Base-by-base conservation (phyloP, 2,329 filamentous ascomycete species). In the Colletotrichum tamarilloi region DNA sequence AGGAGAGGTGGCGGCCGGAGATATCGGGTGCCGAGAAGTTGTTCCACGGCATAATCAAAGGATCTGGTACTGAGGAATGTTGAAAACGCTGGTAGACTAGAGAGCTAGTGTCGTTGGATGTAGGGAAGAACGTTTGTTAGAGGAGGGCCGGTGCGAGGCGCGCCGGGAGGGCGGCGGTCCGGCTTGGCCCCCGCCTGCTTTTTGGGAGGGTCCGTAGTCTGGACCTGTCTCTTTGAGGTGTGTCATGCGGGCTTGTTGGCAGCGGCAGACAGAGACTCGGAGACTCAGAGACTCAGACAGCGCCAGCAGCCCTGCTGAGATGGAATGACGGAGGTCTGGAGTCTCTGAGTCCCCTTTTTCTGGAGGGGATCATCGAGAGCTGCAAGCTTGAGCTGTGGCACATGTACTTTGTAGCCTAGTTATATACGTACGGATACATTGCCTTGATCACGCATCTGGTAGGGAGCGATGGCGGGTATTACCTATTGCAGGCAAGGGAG, bases 111-210 rank as follows among this genome's bases (percentile, higher is more conserved):
- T 32, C 22, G 19, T 59, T 14, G 32, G n/a, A 30, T 38, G 56
- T n/a, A 26, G 24, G 35, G 35, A 30, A 22, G 38, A 28, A 30
- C 11, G 59, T 28, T 26, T 24, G 46, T 38, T 24, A 5, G 5
- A 26, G 14, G 38, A 42, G 38, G 57, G 66, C 52, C 62, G 67
- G 58, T 67, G 62, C 8, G 49, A 38, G 67, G 67, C 55, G 62
- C 38, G 42, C 55, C 67, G 62, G 67, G 24, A 59, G 32, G 19
- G 24, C 67, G 67, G 67, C 67, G 67, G 55, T 67, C 62, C 67
- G 67, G 62, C 67, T 67, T 67, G 67, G 62, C 67, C 38, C 7
- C 59, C 35, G 35, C 35, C 42, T 46, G 19, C 42, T 46, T 46
- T 46, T 62, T 62, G 32, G 26, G 22, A 9, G 38, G 38, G 22